Base-by-base conservation (phyloP, 495 filamentous ascomycete species). In the Pyronema omphalodes region DNA sequence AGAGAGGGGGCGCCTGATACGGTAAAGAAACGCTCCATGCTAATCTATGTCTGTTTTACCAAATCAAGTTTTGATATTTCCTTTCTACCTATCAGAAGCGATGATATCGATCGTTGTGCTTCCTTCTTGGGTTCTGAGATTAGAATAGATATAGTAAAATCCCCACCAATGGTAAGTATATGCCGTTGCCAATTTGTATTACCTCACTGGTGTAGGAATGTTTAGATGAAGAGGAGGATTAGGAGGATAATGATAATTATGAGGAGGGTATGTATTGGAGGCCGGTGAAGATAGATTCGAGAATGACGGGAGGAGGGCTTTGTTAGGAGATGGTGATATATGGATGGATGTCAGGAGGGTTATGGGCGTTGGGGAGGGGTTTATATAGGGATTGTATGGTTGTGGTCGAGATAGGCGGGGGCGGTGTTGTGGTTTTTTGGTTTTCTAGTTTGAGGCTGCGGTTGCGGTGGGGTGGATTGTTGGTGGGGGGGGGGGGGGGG, bases 301-400 rank as follows among this genome's bases (percentile, higher is more conserved):
- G 39, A 6, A 43, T 17, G 39, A 17, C 17, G 39, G 6, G 12
- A 17, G 52, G 58, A 0, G 44, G 36, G 36, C 14, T 60, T 14
- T 54, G 33, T 49, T 50, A 61, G 23, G 43, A 57, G 37, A 49
- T 43, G 7, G 53, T 51, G 36, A 57, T 55, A 29, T 45, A 75
- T 5, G 67, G 36, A 57, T 55, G 37, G 46, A 75, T 5, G 67
- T 63, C 37, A 52, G 60, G 3, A 74, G 77, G 19, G 71, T 68
- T 6, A 54, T 54, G 59, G 54, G 73, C 9, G 76, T 74, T 17
- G 50, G 74, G 47, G 54, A 54, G 7, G 69, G 71, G 56, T 80
- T 79, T 63, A 58, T 72, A n/a, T n/a, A n/a, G 55, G 73, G 73
- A 59, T 66, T 80, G 59, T 74, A 36, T 76, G 70, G 70, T 68